Percentiles rank a stretch among this genome's conserved stretches.
phyloP scores from a whole-genome alignment of 768 basidiomycete genomes.

The Scleroderma citrinum region DNA sequence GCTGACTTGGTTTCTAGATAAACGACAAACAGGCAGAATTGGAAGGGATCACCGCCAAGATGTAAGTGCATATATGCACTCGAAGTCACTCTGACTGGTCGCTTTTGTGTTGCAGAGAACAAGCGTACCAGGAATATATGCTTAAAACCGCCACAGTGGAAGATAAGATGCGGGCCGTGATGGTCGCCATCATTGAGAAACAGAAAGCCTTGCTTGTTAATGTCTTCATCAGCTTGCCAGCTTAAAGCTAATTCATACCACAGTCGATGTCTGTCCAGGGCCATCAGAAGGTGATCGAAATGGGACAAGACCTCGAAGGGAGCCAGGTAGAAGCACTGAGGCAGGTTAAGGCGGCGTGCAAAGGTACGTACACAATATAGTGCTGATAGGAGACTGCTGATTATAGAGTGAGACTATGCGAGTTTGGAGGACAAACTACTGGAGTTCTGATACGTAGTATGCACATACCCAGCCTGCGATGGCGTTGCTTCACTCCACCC shows the following conservation, averaged over 20 bases:
- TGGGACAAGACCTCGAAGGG: constrained; percentile 18
- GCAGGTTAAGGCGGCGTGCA: constrained; percentile 13
- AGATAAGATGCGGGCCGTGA: constrained; percentile 23
- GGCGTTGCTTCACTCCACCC: too few species aligned
- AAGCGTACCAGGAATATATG: constrained; percentile 22
- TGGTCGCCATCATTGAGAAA: constrained; percentile 18
- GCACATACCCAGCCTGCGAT: neutral
- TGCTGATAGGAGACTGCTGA: neutral
- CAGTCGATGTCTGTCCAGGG: constrained; percentile 23
- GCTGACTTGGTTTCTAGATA: too few species aligned
- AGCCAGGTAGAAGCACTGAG: constrained; percentile 19
- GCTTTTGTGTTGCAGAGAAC: constrained; percentile 14
- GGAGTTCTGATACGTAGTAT: neutral
- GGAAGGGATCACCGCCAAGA: constrained; percentile 14
- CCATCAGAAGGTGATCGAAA: constrained; percentile 22
- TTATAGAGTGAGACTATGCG: neutral
- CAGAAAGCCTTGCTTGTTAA: constrained; percentile 23
- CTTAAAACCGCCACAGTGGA: constrained; percentile 17
- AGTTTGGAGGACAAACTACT: neutral
- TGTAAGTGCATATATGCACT: constrained; percentile 18
- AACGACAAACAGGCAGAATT: constrained; percentile 15
- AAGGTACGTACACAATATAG: constrained; percentile 11
- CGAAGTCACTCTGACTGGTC: neutral
- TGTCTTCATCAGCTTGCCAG: neutral
- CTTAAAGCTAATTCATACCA: neutral